Percentiles rank a stretch among this genome's conserved stretches.
Conservation (phyloP, 228 moss, liverwort and hornwort genomes). For the Sphagnum magellanicum region DNA sequence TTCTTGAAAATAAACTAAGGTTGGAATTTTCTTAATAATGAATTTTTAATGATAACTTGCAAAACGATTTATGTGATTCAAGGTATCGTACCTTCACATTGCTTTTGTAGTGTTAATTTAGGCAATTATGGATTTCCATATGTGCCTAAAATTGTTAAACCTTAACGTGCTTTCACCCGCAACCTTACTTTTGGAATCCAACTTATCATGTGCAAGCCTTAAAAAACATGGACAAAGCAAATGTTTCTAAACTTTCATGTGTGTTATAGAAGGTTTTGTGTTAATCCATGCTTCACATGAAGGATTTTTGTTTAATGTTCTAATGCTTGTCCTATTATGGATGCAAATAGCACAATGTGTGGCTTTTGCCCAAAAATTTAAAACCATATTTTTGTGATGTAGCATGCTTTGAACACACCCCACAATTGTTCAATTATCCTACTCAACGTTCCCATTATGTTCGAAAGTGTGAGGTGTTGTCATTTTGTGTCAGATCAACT, state of each 20-base stretch:
- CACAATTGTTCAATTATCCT: constrained; percentile 2
- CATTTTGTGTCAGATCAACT: not conserved
- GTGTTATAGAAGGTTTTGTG: not conserved
- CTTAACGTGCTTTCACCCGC: too few relatives aligned
- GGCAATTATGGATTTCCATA: too few relatives aligned
- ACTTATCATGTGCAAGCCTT: too few relatives aligned
- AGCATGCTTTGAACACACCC: not conserved
- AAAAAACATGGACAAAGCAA: too few relatives aligned
- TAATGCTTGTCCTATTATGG: not conserved
- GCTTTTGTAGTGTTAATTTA: too few relatives aligned
- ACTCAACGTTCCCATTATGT: constrained; percentile 7
- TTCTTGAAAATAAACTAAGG: too few relatives aligned
- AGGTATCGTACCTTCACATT: too few relatives aligned
- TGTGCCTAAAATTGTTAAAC: too few relatives aligned
- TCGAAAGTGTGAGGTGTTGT: not conserved
- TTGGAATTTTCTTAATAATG: too few relatives aligned
- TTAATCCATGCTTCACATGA: not conserved
- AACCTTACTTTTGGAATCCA: too few relatives aligned
- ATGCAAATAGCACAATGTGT: not conserved
- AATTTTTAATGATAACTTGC: too few relatives aligned
- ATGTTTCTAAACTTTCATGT: not conserved
- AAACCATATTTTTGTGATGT: not conserved
- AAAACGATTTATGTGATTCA: too few relatives aligned
- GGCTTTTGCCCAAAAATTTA: constrained; percentile 12
- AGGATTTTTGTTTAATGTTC: not conserved